Conservation (phyloP, 371 early-diverging fungal genomes). For the Rhizopus arrhizus region DNA sequence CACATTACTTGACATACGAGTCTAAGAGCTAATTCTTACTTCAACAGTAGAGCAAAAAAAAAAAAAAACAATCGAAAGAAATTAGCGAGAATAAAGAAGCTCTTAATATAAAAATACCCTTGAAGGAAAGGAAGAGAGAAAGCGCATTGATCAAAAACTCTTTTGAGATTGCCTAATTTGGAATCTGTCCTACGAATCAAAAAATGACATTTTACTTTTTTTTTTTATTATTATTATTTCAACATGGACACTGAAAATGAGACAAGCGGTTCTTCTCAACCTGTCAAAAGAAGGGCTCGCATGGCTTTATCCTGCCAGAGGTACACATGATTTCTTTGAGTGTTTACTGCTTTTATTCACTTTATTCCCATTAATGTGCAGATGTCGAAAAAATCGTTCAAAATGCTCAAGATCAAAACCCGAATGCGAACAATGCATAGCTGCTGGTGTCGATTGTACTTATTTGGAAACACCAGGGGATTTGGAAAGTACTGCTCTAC, state of each 20-base stretch:
- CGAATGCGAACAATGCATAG: constrained; percentile 42
- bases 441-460: constrained; percentile 34
- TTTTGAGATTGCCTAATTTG: no score
- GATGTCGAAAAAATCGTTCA: constrained; percentile 52
- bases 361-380: constrained; percentile 1
- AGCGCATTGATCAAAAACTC: no score
- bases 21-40: no score
- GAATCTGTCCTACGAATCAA: no score
- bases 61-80: no score
- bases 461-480: constrained; percentile 52
- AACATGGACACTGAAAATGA: constrained; percentile 3
- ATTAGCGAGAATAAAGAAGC: no score
- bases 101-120: no score
- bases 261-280: constrained; percentile 8
- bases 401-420: constrained; percentile 51
- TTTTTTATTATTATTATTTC: background rate
- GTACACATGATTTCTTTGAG: constrained; percentile 12
- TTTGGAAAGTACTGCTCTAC: constrained; percentile 50
- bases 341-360: background rate
- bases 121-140: no score
- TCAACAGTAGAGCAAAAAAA: no score
- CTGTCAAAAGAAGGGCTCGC: constrained; percentile 44
- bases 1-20: no score
- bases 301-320: constrained; percentile 54
- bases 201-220: background rate